These are phyloP conservation scores for Dictyophora rubrovolvata DNA, from an alignment of 768 basidiomycete genomes.

Conservation along the genomic window DNA sequence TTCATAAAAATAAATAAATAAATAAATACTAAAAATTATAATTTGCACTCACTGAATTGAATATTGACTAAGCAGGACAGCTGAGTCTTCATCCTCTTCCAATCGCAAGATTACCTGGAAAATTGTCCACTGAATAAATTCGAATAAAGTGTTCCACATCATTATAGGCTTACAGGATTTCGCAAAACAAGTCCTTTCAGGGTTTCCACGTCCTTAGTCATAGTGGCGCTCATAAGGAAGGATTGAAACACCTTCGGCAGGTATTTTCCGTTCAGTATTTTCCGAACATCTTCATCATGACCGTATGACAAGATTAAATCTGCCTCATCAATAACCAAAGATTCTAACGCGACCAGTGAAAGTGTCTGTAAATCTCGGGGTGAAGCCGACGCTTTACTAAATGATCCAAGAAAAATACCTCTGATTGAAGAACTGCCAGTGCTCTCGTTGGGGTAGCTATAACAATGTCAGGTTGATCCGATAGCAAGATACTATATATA, in stretches of 20 bases:
- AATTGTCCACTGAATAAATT: not conserved
- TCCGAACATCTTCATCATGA: slow-evolving; percentile 80
- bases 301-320: slow-evolving; percentile 96
- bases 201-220: slow-evolving; percentile 91
- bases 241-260: slow-evolving; percentile 80
- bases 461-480: slow-evolving; percentile 71
- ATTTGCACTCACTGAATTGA: slow-evolving; percentile 48
- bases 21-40: not conserved
- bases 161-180: slow-evolving; percentile 56
- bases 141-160: not conserved
- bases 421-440: slow-evolving; percentile 57
- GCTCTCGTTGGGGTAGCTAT: slow-evolving; percentile 70
- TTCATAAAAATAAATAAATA: not conserved
- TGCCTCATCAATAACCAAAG: slow-evolving; percentile 94
- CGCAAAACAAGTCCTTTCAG: slow-evolving; percentile 82
- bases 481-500: slow-evolving; percentile 36
- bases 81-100: slow-evolving; percentile 80
- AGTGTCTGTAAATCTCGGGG: slow-evolving; percentile 39
- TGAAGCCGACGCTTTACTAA: too few species aligned
- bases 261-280: slow-evolving; percentile 53
- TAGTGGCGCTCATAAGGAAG: slow-evolving; percentile 94
- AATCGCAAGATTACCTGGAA: slow-evolving; percentile 71
- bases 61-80: slow-evolving; percentile 75
- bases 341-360: slow-evolving; percentile 56
- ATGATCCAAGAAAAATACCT: slow-evolving; percentile 27